Evolutionary conservation across 768 basidiomycete species (phyloP), one percentile per base, ranked within the genome.

Genomic region (Grammothele lineata): DNA sequence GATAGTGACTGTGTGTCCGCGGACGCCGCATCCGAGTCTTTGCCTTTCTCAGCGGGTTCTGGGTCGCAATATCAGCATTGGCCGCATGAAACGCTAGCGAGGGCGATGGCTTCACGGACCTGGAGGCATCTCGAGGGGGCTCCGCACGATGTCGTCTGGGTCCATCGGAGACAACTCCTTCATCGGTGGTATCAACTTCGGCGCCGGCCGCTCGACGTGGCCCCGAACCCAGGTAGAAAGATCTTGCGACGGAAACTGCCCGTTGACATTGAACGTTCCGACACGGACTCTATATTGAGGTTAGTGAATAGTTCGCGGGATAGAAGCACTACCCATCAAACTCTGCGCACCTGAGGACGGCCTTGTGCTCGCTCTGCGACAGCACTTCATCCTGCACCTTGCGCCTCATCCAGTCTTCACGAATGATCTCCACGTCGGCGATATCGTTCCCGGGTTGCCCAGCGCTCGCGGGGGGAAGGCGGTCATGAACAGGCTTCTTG

Each of bases 241-340:
- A 58, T 88, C 85, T 53, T 86, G 83, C 2, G 83, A 80, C 1
- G 90, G 86, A 30, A 76, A 54, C 57, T 81, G 82, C 1, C 87
- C 88, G 55, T 90, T 89, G 37, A 92, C 88, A 55, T 92, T 92
- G 70, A 92, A 92, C 0, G 86, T 87, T 18, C 89, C 87, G 15
- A 85, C 49, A 5, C 86, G 81, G 40, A 91, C 59, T 25, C 85
- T 87, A 51, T 7, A 30, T 14, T 7, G 27, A n/a, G n/a, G n/a
- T n/a, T n/a, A n/a, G n/a, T n/a, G n/a, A n/a, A n/a, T n/a, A n/a
- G n/a, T n/a, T n/a, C n/a, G n/a, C n/a, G n/a, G n/a, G n/a, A n/a
- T n/a, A n/a, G n/a, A n/a, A n/a, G n/a, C n/a, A n/a, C n/a, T n/a
- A n/a, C n/a, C n/a, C n/a, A n/a, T n/a, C n/a, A n/a, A n/a, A n/a